These are phyloP conservation scores for Huntiella decipiens DNA, from an alignment of 2,329 filamentous ascomycete genomes.

Conservation along the genomic window DNA sequence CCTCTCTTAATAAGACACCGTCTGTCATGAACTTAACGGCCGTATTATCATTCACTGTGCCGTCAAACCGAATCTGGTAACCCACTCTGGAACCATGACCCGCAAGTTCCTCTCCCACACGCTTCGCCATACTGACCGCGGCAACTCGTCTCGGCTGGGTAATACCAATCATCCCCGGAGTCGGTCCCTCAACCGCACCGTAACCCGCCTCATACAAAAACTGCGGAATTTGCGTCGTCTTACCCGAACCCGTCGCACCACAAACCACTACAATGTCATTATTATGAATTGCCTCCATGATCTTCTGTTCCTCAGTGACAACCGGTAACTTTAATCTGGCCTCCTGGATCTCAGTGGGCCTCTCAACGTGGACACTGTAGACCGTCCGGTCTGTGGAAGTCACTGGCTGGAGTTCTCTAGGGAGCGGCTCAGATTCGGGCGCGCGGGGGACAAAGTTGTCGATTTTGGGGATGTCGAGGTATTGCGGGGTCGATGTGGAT, in stretches of 20 bases:
- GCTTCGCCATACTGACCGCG: slow-evolving; percentile 89
- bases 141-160: slow-evolving; percentile 91
- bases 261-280: slow-evolving; percentile 81
- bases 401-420: slow-evolving; percentile 44
- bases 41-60: slow-evolving; percentile 58
- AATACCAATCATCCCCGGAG: slow-evolving; percentile 80
- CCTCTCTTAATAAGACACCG: slow-evolving; percentile 80
- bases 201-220: slow-evolving; percentile 92
- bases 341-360: slow-evolving; percentile 56
- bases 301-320: slow-evolving; percentile 85
- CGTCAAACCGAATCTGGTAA: slow-evolving; percentile 92
- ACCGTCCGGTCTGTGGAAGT: slow-evolving; percentile 47
- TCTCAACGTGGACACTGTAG: slow-evolving; percentile 52
- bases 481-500: slow-evolving; percentile 24
- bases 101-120: slow-evolving; percentile 72
- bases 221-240: slow-evolving; percentile 93
- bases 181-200: slow-evolving; percentile 56
- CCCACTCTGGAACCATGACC: slow-evolving; percentile 59
- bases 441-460: slow-evolving; percentile 47
- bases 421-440: slow-evolving; percentile 51
- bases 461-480: slow-evolving; percentile 34
- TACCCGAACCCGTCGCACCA: slow-evolving; percentile 88
- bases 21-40: slow-evolving; percentile 99
- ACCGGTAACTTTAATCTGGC: slow-evolving; percentile 67
- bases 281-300: slow-evolving; percentile 95